Evolutionary conservation across 2,329 filamentous ascomycete genomes (phyloP).

Genomic region (Sporothrix curviconia): DNA sequence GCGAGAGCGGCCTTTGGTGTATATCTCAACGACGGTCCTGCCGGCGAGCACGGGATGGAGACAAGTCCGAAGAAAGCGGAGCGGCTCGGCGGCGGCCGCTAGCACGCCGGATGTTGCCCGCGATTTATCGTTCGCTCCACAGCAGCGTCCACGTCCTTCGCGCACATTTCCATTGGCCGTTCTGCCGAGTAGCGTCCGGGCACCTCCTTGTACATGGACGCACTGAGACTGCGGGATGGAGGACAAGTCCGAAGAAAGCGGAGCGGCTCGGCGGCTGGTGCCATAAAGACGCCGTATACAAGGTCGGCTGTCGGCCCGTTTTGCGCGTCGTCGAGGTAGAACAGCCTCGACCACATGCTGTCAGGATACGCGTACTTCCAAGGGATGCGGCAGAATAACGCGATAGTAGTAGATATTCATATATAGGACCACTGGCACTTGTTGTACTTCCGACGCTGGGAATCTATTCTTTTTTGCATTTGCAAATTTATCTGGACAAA

Average conservation of each 20-base stretch:
- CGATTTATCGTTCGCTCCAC: slow-evolving; percentile 65
- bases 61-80: slow-evolving; percentile 53
- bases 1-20: slow-evolving; percentile 36
- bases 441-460: not conserved
- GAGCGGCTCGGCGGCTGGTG: slow-evolving; percentile 42
- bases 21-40: slow-evolving; percentile 44
- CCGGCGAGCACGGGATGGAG: slow-evolving; percentile 50
- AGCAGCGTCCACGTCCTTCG: slow-evolving; percentile 61
- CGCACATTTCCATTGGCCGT: slow-evolving; percentile 52
- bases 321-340: slow-evolving; percentile 47
- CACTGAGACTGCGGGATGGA: slow-evolving; percentile 50
- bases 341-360: slow-evolving; percentile 52
- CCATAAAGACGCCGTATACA: slow-evolving; percentile 53
- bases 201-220: slow-evolving; percentile 53
- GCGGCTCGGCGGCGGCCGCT: slow-evolving; percentile 32
- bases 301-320: slow-evolving; percentile 48
- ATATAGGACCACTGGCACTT: not conserved
- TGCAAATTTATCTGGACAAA: not conserved
- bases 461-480: not conserved
- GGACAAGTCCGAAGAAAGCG: slow-evolving; percentile 39
- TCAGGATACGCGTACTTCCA: slow-evolving; percentile 21
- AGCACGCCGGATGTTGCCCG: slow-evolving; percentile 58
- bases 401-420: too few relatives aligned
- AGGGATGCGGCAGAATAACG: not conserved
- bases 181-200: slow-evolving; percentile 51